Conservation (phyloP, 2,329 filamentous ascomycete genomes). For the Colletotrichum eremochloae region DNA sequence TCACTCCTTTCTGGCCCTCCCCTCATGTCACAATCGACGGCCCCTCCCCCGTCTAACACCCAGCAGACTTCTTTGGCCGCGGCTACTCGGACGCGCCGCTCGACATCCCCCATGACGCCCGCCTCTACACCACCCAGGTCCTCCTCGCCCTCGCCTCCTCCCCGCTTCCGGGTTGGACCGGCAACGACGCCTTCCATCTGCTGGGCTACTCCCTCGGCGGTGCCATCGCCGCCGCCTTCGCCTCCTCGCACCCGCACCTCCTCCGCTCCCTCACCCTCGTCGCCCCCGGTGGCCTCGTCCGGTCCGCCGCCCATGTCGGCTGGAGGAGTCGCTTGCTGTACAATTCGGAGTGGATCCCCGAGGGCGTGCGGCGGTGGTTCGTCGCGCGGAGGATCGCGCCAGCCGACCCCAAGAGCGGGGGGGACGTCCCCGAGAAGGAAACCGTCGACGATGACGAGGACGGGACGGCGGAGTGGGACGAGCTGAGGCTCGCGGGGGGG, state of each 20-base stretch:
- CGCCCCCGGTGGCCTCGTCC: slow-evolving; percentile 77
- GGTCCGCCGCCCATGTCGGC: slow-evolving; percentile 69
- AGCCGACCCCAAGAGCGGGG: slow-evolving; percentile 48
- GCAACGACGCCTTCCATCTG: slow-evolving; percentile 72
- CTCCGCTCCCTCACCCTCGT: slow-evolving; percentile 75
- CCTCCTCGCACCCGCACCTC: slow-evolving; percentile 75
- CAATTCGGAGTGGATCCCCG: slow-evolving; percentile 69
- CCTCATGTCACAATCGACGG: neutral
- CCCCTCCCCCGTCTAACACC: neutral
- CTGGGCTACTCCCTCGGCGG: slow-evolving; percentile 87
- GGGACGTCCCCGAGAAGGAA: slow-evolving; percentile 53
- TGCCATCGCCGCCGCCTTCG: slow-evolving; percentile 78
- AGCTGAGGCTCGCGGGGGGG: slow-evolving; percentile 64
- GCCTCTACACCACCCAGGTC: slow-evolving; percentile 76
- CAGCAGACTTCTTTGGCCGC: slow-evolving; percentile 77
- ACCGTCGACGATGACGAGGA: slow-evolving; percentile 56
- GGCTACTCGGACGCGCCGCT: slow-evolving; percentile 81
- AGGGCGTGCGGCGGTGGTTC: slow-evolving; percentile 66
- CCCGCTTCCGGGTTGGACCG: slow-evolving; percentile 64
- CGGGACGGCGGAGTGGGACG: slow-evolving; percentile 58
- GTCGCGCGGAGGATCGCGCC: slow-evolving; percentile 63
- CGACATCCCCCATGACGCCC: slow-evolving; percentile 70
- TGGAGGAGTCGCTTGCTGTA: slow-evolving; percentile 75
- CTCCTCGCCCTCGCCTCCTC: slow-evolving; percentile 76
- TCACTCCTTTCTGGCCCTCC: neutral